Conservation (phyloP, 2,329 filamentous ascomycete genomes). For the Ilyonectria destructans region DNA sequence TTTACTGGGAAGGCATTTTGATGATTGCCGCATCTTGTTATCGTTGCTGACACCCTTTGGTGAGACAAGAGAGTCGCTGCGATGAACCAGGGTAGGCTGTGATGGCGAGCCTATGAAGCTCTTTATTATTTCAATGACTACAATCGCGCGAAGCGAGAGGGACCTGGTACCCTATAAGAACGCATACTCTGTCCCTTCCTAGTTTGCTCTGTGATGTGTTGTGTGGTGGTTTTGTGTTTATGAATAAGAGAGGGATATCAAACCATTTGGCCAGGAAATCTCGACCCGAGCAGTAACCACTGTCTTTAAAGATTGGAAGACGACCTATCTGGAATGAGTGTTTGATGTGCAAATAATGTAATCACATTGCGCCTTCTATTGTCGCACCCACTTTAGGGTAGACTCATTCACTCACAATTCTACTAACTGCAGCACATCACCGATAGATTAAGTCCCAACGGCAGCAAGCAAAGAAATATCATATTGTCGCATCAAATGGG, state of each 20-base stretch:
- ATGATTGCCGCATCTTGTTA: conserved; percentile 27
- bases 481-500: not conserved
- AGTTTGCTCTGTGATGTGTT: not conserved
- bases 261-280: not conserved
- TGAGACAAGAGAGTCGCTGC: not conserved
- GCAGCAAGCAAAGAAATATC: too few species aligned
- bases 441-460: too few species aligned
- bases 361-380: not conserved
- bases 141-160: conserved; percentile 22
- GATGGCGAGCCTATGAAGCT: conserved; percentile 15
- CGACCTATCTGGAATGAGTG: not conserved
- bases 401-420: too few species aligned
- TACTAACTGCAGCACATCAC: too few species aligned
- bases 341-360: not conserved
- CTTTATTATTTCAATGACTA: conserved; percentile 17
- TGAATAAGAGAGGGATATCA: not conserved
- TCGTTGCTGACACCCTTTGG: conserved; percentile 11
- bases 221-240: not conserved
- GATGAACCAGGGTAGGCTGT: conserved; percentile 11
- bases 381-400: not conserved
- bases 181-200: not conserved
- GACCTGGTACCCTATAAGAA: conserved; percentile 23
- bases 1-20: conserved; percentile 29
- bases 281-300: not conserved
- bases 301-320: too few species aligned